A percentile compares a stretch with the other conserved stretches of the same genome.
phyloP scores from a whole-genome alignment of 1,284 basidiomycete species.

The Cutaneotrichosporon cavernicola region DNA sequence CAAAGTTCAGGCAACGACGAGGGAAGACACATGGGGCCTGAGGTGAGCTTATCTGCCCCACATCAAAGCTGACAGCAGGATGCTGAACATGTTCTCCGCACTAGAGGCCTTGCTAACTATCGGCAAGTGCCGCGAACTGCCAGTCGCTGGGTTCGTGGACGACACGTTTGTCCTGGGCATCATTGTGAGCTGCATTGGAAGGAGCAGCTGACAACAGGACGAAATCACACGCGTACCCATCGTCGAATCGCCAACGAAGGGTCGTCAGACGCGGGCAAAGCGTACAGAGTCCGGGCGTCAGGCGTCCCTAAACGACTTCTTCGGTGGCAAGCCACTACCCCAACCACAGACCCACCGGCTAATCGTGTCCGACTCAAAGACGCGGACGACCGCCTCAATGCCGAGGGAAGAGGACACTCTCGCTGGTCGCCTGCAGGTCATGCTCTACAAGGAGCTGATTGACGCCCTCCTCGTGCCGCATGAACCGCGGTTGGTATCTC shows the following conservation, averaged over 20 bases:
- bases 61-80: constrained; percentile 47
- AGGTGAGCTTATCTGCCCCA: constrained; percentile 54
- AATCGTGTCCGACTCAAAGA: constrained; percentile 72
- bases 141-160: constrained; percentile 66
- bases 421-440: constrained; percentile 71
- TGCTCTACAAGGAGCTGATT: constrained; percentile 76
- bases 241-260: constrained; percentile 10
- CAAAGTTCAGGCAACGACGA: constrained; percentile 56
- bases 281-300: constrained; percentile 12
- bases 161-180: constrained; percentile 62
- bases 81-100: constrained; percentile 64
- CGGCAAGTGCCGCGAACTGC: constrained; percentile 66
- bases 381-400: constrained; percentile 60
- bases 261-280: constrained; percentile 5
- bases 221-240: constrained; percentile 55
- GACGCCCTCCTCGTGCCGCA: constrained; percentile 46
- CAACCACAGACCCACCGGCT: constrained; percentile 50
- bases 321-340: constrained; percentile 32
- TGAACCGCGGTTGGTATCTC: neutral
- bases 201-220: constrained; percentile 54
- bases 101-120: constrained; percentile 58
- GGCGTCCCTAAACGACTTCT: constrained; percentile 22
- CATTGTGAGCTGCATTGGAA: constrained; percentile 57
- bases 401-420: constrained; percentile 65
- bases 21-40: constrained; percentile 71